Base-by-base conservation (phyloP, 768 basidiomycete species). In the Naganishia vaughanmartiniae region DNA sequence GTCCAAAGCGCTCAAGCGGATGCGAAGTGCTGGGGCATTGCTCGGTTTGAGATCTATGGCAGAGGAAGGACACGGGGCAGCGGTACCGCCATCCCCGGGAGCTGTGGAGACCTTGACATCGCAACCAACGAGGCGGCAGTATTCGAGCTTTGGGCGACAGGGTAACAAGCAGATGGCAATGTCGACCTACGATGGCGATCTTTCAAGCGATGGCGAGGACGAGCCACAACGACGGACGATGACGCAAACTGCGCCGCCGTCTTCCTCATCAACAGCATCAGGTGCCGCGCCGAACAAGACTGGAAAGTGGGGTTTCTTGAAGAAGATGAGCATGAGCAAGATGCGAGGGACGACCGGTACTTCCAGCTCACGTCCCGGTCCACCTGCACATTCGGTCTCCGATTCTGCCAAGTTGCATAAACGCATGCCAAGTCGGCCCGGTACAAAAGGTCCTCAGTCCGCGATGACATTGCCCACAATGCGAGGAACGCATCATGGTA, bases 241-340 rank as follows among this genome's bases (percentile, higher is more conserved):
- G 14, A 39, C 69, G n/a, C 54, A 51, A 48, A 70, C 72, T 17
- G 54, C 73, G 2, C 54, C 72, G 19, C n/a, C 70, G 57, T 60
- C 73, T 6, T 48, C 74, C 12, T 24, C 57, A 7, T 34, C 34
- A 36, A 11, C 30, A 10, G 34, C 31, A 33, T 15, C 57, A 24
- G 24, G 34, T 24, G 33, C 30, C 30, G 33, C 57, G 21, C 70
- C 65, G 46, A 74, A 89, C 75, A 89, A 90, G 80, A 83, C 83
- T 46, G 88, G 88, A 66, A 88, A 91, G 68, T 95, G 94, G 93
- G 93, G 93, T 4, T 95, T 97, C 83, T 83, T 97, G 70, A 92
- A 93, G 83, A 97, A 97, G 83, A 96, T 97, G 93, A 95, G 93
- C 7, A 95, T 94, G 92, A 89, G 92, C 17, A 92, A 90, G 81